Percentiles rank a stretch among this genome's conserved stretches.
Conservation (phyloP, 179 eudicot genomes). For the Beta corolliflora region DNA sequence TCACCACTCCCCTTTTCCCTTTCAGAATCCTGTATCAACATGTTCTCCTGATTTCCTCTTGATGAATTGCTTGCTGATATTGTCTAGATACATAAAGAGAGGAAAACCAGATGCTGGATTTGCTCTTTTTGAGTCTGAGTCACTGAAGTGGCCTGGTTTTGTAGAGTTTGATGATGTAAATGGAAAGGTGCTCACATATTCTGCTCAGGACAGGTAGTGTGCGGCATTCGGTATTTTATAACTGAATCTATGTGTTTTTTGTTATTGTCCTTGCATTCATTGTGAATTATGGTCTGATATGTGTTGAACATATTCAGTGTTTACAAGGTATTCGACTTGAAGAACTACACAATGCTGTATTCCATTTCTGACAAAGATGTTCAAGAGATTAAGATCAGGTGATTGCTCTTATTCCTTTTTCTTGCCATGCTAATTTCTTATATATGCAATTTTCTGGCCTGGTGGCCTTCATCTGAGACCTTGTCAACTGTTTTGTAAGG, state of each 20-base stretch:
- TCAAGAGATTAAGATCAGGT: constrained; percentile 95
- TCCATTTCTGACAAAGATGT: constrained; percentile 85
- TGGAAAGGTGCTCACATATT: constrained; percentile 91
- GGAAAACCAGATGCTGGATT: constrained; percentile 93
- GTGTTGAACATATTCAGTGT: constrained; percentile 48
- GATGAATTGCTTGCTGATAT: constrained; percentile 3
- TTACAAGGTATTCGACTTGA: constrained; percentile 93
- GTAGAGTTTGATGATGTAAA: constrained; percentile 97
- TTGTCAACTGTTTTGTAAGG: not conserved
- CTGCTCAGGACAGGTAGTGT: constrained; percentile 88
- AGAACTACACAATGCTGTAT: constrained; percentile 81
- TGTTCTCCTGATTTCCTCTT: not conserved
- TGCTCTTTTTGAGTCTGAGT: constrained; percentile 86
- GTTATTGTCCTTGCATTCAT: not conserved
- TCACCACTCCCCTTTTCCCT: not conserved
- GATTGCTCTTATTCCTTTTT: constrained; percentile 20
- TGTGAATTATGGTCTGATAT: constrained; percentile 7
- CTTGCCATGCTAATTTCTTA: not conserved
- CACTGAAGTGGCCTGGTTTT: constrained; percentile 95
- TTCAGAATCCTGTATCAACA: not conserved
- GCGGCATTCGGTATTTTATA: not conserved
- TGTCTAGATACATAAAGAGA: constrained; percentile 69
- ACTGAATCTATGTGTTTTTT: not conserved
- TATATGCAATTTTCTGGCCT: constrained; percentile 8
- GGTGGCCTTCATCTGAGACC: not conserved